phyloP scores from a whole-genome alignment of 2,329 filamentous ascomycete genomes.

The Pseudogymnoascus sp. region DNA sequence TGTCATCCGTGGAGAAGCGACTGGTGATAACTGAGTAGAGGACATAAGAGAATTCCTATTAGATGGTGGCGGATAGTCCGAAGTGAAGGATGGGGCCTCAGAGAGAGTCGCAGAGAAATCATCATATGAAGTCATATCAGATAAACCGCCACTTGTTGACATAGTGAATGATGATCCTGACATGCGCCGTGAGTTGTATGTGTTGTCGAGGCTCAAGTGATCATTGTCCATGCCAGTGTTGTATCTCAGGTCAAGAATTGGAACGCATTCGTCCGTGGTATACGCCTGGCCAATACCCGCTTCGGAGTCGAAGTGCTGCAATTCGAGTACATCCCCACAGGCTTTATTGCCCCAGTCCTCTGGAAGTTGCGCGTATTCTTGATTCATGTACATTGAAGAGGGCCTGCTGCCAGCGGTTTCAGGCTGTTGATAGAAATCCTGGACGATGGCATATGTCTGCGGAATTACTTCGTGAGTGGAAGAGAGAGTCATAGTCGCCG shows the following conservation, averaged over 20 bases:
- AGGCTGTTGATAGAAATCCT: constrained; percentile 47
- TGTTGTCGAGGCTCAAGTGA: constrained; percentile 42
- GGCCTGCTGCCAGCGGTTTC: constrained; percentile 43
- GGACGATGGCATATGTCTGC: constrained; percentile 49
- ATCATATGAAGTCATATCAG: constrained; percentile 64
- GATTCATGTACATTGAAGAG: constrained; percentile 1
- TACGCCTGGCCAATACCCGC: constrained; percentile 55
- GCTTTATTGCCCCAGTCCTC: constrained; percentile 48
- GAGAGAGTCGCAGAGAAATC: constrained; percentile 60
- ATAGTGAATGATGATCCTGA: constrained; percentile 68
- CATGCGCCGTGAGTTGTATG: constrained; percentile 52
- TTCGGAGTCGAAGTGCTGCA: constrained; percentile 48
- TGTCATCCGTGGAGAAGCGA: constrained; percentile 62
- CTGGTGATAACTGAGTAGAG: constrained; percentile 63
- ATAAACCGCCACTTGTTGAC: constrained; percentile 57
- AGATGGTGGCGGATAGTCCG: constrained; percentile 52
- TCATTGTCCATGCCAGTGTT: constrained; percentile 44
- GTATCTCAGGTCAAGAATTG: constrained; percentile 54
- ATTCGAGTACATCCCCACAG: constrained; percentile 49
- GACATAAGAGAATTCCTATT: constrained; percentile 65
- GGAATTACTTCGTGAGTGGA: constrained; percentile 43
- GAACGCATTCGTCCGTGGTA: constrained; percentile 54
- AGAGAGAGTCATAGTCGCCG: constrained; percentile 45
- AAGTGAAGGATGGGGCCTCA: constrained; percentile 58
- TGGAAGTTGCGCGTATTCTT: constrained; percentile 18